These are phyloP conservation scores for Lasiodiplodia sp. DNA, from an alignment of 2,329 filamentous ascomycete species.

Conservation along the genomic window DNA sequence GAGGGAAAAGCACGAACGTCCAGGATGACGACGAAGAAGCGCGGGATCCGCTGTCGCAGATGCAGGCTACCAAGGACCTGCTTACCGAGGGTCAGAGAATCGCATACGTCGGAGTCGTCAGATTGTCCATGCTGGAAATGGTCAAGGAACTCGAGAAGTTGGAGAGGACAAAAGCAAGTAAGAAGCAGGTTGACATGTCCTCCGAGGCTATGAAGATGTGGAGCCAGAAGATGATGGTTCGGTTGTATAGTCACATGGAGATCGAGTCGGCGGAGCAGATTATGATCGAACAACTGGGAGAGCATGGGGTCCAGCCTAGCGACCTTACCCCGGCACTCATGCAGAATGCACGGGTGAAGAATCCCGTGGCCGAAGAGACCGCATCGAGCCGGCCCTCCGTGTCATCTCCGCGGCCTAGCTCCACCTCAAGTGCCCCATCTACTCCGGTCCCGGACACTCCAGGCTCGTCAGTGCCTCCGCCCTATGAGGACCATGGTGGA, in stretches of 20 bases:
- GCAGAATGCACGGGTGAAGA: constrained; percentile 90
- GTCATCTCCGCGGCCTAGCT: constrained; percentile 42
- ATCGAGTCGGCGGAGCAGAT: constrained; percentile 89
- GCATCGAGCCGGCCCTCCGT: constrained; percentile 45
- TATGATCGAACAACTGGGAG: constrained; percentile 97
- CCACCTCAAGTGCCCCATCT: constrained; percentile 22
- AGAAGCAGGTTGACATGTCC: constrained; percentile 74
- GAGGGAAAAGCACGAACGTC: constrained; percentile 60
- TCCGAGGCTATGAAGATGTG: constrained; percentile 90
- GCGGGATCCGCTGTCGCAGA: constrained; percentile 83
- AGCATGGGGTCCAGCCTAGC: constrained; percentile 84
- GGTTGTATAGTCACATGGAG: constrained; percentile 95
- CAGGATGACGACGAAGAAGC: constrained; percentile 78
- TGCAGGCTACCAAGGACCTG: constrained; percentile 94
- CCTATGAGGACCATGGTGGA: constrained; percentile 67
- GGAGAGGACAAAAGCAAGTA: constrained; percentile 69
- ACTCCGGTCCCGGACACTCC: constrained; percentile 23
- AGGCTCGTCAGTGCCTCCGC: constrained; percentile 54
- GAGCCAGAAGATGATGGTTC: constrained; percentile 98
- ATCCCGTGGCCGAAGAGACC: constrained; percentile 75
- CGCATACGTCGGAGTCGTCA: constrained; percentile 90
- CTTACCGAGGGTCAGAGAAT: constrained; percentile 95
- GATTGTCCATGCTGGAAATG: constrained; percentile 82
- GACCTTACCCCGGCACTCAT: constrained; percentile 88
- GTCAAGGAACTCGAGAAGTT: constrained; percentile 70